These are phyloP conservation scores for Mallotus nudiflorus DNA, from an alignment of 345 rosid genomes.

Conservation along the genomic window DNA sequence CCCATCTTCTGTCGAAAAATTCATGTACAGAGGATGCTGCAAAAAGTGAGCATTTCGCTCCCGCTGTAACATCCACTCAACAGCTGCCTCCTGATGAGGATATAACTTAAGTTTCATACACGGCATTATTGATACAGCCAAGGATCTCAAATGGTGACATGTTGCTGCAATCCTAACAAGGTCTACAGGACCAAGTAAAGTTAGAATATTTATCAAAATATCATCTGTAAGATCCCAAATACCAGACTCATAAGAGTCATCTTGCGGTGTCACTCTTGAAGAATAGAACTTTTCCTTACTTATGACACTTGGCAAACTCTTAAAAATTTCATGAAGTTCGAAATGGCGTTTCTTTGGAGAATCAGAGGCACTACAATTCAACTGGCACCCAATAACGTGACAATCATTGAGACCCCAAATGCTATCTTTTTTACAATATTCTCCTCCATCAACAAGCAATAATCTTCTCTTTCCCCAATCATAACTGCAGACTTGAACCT, in stretches of 20 bases:
- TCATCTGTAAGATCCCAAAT: conserved; percentile 79
- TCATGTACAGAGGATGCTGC: conserved; percentile 70
- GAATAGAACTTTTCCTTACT: conserved; percentile 34
- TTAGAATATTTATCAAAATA: conserved; percentile 53
- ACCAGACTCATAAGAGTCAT: conserved; percentile 43
- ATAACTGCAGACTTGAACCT: conserved; percentile 57
- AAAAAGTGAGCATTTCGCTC: conserved; percentile 60
- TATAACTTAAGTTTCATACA: conserved; percentile 84
- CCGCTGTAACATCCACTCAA: conserved; percentile 92
- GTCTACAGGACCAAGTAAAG: conserved; percentile 54
- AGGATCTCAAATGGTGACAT: conserved; percentile 68
- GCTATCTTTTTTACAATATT: conserved; percentile 24
- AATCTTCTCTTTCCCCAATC: conserved; percentile 74
- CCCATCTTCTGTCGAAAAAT: conserved; percentile 70
- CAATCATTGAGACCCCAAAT: conserved; percentile 73
- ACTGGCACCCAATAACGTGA: conserved; percentile 76
- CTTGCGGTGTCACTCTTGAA: conserved; percentile 50
- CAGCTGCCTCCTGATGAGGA: conserved; percentile 94
- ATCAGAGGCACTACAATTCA: conserved; percentile 45
- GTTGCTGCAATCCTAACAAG: conserved; percentile 69
- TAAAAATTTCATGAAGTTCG: conserved; percentile 81
- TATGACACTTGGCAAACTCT: conserved; percentile 61
- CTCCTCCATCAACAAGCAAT: conserved; percentile 44
- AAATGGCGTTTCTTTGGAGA: conserved; percentile 58
- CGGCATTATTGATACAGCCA: conserved; percentile 72